These are phyloP conservation scores for Inga leiocalycina DNA, from an alignment of 306 rosid species.

Conservation along the genomic window DNA sequence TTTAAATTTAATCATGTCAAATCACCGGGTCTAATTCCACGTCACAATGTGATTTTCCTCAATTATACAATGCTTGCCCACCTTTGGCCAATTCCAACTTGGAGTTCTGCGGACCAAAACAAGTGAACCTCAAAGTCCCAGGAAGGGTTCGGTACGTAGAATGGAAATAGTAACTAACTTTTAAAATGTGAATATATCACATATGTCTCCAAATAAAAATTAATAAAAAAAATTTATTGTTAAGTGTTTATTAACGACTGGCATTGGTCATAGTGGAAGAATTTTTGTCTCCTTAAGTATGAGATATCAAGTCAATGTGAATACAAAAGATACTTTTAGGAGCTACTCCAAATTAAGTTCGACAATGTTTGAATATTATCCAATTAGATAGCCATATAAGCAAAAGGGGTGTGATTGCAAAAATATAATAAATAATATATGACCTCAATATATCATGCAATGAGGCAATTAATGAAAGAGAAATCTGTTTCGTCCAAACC, in stretches of 20 bases:
- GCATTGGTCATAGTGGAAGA: too few species aligned
- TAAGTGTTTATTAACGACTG: neutral
- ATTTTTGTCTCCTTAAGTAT: too few species aligned
- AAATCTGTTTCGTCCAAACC: neutral
- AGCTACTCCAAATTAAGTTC: too few species aligned
- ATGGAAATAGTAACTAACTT: neutral
- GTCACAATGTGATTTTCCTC: conserved; percentile 3
- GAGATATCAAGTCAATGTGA: too few species aligned
- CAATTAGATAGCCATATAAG: too few species aligned
- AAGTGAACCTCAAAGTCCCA: neutral
- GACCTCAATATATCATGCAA: neutral
- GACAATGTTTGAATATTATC: too few species aligned
- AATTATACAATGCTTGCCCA: neutral
- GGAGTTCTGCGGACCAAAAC: conserved; percentile 9
- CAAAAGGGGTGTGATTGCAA: neutral
- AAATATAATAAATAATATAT: neutral
- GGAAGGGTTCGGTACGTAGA: neutral
- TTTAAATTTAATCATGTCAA: neutral
- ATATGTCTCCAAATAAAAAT: neutral
- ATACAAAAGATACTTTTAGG: too few species aligned
- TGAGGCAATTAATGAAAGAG: neutral
- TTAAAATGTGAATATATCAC: neutral
- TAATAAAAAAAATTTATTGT: neutral
- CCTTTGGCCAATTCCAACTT: conserved; percentile 13
- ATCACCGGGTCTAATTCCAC: neutral